These are phyloP conservation scores for Tuber indicum DNA, from an alignment of 495 filamentous ascomycete species.

Conservation along the genomic window DNA sequence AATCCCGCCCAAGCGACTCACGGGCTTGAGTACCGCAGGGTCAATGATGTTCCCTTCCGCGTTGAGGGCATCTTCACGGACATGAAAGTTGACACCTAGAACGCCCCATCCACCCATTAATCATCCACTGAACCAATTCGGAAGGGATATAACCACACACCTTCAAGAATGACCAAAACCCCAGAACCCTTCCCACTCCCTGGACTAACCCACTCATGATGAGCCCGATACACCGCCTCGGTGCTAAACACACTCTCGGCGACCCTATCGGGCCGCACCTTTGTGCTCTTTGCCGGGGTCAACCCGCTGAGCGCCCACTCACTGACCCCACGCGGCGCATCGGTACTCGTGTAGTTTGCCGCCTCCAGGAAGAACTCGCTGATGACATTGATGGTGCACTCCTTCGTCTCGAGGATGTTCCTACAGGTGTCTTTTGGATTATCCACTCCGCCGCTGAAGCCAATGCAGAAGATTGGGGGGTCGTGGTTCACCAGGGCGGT, in stretches of 20 bases:
- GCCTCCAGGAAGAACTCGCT: constrained; percentile 80
- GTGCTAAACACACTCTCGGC: constrained; percentile 74
- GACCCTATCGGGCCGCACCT: constrained; percentile 67
- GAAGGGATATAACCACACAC: constrained; percentile 35
- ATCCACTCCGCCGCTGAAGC: constrained; percentile 55
- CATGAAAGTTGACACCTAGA: constrained; percentile 66
- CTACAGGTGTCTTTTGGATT: constrained; percentile 67
- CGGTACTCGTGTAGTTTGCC: constrained; percentile 70
- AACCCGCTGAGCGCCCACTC: constrained; percentile 80
- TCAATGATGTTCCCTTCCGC: constrained; percentile 66
- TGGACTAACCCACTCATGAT: constrained; percentile 47
- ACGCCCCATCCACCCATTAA: not conserved
- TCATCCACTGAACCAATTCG: not conserved
- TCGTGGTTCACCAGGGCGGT: constrained; percentile 79
- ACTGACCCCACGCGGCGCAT: constrained; percentile 67
- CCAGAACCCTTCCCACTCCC: constrained; percentile 74
- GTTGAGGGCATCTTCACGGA: constrained; percentile 78
- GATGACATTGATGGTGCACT: constrained; percentile 84
- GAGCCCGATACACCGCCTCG: constrained; percentile 65
- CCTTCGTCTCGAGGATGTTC: constrained; percentile 63
- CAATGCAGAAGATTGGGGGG: constrained; percentile 80
- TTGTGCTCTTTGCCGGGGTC: constrained; percentile 59
- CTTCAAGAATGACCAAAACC: constrained; percentile 73
- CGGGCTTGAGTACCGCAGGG: constrained; percentile 62
- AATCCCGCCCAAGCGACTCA: constrained; percentile 76